A percentile compares a stretch with the other conserved stretches of the same genome.
These are phyloP conservation scores for Noccaea caerulescens DNA, from an alignment of 345 rosid species.

Conservation along the genomic window DNA sequence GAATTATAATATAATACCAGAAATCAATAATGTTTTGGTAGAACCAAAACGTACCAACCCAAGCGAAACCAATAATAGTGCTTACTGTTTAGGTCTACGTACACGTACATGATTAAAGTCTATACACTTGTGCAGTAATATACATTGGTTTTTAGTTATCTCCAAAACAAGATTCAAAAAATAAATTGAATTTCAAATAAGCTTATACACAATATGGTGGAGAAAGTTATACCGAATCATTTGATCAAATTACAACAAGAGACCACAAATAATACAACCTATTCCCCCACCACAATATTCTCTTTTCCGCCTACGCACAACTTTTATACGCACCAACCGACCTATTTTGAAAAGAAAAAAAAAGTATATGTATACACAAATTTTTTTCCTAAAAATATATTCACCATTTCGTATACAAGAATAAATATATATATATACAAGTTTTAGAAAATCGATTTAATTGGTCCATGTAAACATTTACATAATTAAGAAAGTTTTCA, in stretches of 20 bases:
- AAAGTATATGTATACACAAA: too few relatives aligned
- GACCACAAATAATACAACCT: constrained; percentile 35
- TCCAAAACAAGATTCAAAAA: neutral
- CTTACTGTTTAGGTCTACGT: constrained; percentile 22
- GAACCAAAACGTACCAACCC: constrained; percentile 36
- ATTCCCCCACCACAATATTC: constrained; percentile 35
- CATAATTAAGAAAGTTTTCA: too few relatives aligned
- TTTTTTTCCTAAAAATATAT: too few relatives aligned
- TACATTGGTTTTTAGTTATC: neutral
- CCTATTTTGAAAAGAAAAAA: neutral
- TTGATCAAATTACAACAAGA: constrained; percentile 17
- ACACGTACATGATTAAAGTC: constrained; percentile 1
- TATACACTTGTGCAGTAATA: neutral
- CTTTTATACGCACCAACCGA: constrained; percentile 39
- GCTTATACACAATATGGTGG: neutral
- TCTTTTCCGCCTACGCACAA: constrained; percentile 30
- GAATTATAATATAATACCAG: neutral
- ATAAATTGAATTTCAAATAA: neutral
- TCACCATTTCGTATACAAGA: too few relatives aligned
- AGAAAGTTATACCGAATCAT: constrained; percentile 23
- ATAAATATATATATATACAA: too few relatives aligned
- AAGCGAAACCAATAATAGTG: constrained; percentile 32
- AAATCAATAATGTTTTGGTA: constrained; percentile 20
- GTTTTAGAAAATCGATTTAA: too few relatives aligned
- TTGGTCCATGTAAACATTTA: too few relatives aligned